These are phyloP conservation scores for Fusarium napiforme DNA, from an alignment of 2,329 filamentous ascomycete species.

Conservation along the genomic window DNA sequence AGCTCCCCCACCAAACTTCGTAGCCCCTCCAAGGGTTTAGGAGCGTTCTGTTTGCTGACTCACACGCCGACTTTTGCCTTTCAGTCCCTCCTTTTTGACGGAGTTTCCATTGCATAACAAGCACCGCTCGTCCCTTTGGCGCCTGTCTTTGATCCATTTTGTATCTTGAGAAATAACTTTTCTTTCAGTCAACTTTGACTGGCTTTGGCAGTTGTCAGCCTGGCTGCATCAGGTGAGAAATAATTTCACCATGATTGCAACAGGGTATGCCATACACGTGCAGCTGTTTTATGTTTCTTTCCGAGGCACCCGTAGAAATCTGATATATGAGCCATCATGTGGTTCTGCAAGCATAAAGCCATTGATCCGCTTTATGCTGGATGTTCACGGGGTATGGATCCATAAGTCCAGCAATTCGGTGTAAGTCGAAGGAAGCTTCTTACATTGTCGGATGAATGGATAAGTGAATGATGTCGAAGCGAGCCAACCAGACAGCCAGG, in stretches of 20 bases:
- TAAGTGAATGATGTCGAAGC: slow-evolving; percentile 10
- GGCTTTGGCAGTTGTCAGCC: not conserved
- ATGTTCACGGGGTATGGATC: not conserved
- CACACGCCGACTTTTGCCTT: slow-evolving; percentile 29
- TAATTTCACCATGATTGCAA: not conserved
- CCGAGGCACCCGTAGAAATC: not conserved
- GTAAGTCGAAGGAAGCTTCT: not conserved
- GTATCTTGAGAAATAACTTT: not conserved
- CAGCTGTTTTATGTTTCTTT: not conserved
- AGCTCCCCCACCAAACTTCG: slow-evolving; percentile 35
- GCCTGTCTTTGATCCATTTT: not conserved
- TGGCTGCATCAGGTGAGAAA: not conserved
- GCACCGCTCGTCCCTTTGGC: not conserved
- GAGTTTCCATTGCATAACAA: not conserved
- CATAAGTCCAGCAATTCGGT: not conserved
- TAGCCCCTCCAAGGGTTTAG: slow-evolving; percentile 32
- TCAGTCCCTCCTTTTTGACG: not conserved
- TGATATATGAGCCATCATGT: not conserved
- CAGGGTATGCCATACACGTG: not conserved
- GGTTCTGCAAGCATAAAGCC: not conserved
- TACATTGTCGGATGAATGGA: slow-evolving; percentile 32
- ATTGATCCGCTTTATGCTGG: not conserved
- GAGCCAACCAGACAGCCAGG: slow-evolving; percentile 28
- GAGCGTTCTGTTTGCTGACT: slow-evolving; percentile 26
- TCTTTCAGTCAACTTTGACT: not conserved